Evolutionary conservation across 768 basidiomycete species (phyloP).

Genomic region (Panaeolus papilionaceus): DNA sequence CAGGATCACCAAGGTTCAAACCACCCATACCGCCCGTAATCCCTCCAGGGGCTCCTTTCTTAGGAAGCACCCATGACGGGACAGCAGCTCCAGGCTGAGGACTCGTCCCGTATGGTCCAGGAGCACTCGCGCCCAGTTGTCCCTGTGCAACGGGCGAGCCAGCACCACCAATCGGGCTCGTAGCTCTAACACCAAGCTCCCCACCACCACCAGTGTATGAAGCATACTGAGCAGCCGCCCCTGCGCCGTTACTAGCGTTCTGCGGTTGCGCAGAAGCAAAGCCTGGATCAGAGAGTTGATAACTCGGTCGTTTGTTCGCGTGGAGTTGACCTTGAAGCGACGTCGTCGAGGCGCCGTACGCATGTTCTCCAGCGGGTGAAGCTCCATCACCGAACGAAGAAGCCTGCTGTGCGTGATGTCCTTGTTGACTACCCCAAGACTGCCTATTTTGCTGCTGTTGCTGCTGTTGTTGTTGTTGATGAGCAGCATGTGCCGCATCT

Average conservation of each 20-base stretch:
- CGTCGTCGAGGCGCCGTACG: slow-evolving; percentile 23
- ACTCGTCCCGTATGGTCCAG: slow-evolving; percentile 20
- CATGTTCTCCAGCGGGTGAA: slow-evolving; percentile 16
- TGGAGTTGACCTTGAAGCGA: slow-evolving; percentile 14
- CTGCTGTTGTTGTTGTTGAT: slow-evolving; percentile 30
- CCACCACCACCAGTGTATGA: slow-evolving; percentile 1
- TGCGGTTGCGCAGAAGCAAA: slow-evolving; percentile 27
- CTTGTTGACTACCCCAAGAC: slow-evolving; percentile 6
- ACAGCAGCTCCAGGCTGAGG: slow-evolving; percentile 27
- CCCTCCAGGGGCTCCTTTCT: slow-evolving; percentile 39
- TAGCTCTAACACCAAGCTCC: slow-evolving; percentile 4
- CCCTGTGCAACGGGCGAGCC: slow-evolving; percentile 23
- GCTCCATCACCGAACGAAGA: not conserved
- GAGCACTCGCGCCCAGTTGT: slow-evolving; percentile 18
- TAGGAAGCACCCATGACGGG: slow-evolving; percentile 56
- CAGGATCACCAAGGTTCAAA: slow-evolving; percentile 5
- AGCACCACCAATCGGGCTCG: slow-evolving; percentile 15
- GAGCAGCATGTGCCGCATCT: slow-evolving; percentile 12
- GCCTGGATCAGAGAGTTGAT: slow-evolving; percentile 26
- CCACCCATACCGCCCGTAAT: slow-evolving; percentile 21
- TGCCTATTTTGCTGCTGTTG: slow-evolving; percentile 23
- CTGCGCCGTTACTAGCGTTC: not conserved
- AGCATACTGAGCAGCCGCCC: slow-evolving; percentile 6
- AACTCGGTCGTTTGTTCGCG: slow-evolving; percentile 18
- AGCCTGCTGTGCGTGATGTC: not conserved